These are phyloP conservation scores for Amaranthus hypochondriacus DNA, from an alignment of 148 eudicot genomes.

Conservation along the genomic window DNA sequence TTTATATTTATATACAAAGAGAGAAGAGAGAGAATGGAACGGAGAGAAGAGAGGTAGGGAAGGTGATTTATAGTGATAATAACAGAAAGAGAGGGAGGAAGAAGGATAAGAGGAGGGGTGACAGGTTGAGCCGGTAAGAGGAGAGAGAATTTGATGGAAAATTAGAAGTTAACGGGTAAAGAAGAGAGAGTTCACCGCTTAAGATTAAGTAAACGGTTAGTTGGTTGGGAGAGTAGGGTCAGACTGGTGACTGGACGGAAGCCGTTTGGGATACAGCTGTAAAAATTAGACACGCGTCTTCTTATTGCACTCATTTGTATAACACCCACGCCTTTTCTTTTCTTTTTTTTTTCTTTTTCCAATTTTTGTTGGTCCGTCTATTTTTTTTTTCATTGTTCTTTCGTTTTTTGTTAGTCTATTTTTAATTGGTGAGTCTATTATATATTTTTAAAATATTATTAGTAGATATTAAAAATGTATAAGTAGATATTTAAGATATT, in stretches of 20 bases:
- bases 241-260: not conserved
- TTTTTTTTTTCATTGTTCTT: not conserved
- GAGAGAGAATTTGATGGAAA: not conserved
- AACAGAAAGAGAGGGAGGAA: too few species aligned
- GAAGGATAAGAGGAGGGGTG: not conserved
- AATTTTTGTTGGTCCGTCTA: too few species aligned
- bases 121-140: slow-evolving; percentile 20
- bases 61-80: too few species aligned
- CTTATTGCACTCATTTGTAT: slow-evolving; percentile 23
- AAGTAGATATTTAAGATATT: too few species aligned
- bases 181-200: not conserved
- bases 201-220: too few species aligned
- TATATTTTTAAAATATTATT: too few species aligned
- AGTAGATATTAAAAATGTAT: not conserved
- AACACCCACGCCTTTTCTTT: not conserved
- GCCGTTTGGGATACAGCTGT: slow-evolving; percentile 62
- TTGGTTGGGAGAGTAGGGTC: slow-evolving; percentile 1
- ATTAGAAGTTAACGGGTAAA: too few species aligned
- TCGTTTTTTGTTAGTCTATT: not conserved
- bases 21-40: not conserved
- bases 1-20: not conserved
- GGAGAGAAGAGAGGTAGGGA: not conserved
- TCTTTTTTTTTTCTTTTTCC: not conserved
- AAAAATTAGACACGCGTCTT: slow-evolving; percentile 49
- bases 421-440: too few species aligned